Conservation (phyloP, 352 stramenopile species). For the Thalassiosira allenii region DNA sequence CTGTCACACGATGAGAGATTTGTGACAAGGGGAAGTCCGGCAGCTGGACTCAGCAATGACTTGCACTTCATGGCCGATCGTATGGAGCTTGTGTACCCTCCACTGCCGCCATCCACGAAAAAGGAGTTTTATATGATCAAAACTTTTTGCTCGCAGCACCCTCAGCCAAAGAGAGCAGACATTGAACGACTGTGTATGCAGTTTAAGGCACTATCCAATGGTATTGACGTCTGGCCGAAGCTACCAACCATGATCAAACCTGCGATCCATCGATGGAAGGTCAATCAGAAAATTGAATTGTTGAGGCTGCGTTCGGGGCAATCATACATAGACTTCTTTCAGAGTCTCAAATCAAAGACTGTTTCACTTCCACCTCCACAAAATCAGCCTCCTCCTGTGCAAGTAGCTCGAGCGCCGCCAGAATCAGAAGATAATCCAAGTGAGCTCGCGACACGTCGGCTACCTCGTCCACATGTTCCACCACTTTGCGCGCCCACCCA, state of each 20-base stretch:
- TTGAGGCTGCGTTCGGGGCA: not conserved
- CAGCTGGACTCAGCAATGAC: slow-evolving; percentile 7
- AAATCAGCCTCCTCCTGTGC: not conserved
- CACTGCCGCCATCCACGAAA: slow-evolving; percentile 1
- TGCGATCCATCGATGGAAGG: slow-evolving; percentile 1
- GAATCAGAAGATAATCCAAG: not conserved
- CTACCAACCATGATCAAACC: slow-evolving; percentile 22
- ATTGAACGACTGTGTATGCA: slow-evolving; percentile 17
- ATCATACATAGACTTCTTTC: slow-evolving; percentile 1
- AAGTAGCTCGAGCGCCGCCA: not conserved
- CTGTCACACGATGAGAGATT: slow-evolving; percentile 8
- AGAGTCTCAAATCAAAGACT: not conserved
- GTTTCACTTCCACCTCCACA: slow-evolving; percentile 5
- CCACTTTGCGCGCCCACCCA: slow-evolving; percentile 21
- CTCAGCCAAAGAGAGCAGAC: slow-evolving; percentile 22
- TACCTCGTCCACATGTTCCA: slow-evolving; percentile 20
- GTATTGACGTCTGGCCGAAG: slow-evolving; percentile 14
- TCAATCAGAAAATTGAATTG: not conserved
- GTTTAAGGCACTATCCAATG: slow-evolving; percentile 18
- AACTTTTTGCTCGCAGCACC: slow-evolving; percentile 20
- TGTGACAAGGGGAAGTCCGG: slow-evolving; percentile 13
- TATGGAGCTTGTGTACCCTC: slow-evolving; percentile 13
- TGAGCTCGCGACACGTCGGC: not conserved
- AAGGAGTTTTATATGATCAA: slow-evolving; percentile 38
- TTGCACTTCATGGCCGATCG: slow-evolving; percentile 12